phyloP scores from a whole-genome alignment of 495 filamentous ascomycete genomes.

The Lepraria neglecta region DNA sequence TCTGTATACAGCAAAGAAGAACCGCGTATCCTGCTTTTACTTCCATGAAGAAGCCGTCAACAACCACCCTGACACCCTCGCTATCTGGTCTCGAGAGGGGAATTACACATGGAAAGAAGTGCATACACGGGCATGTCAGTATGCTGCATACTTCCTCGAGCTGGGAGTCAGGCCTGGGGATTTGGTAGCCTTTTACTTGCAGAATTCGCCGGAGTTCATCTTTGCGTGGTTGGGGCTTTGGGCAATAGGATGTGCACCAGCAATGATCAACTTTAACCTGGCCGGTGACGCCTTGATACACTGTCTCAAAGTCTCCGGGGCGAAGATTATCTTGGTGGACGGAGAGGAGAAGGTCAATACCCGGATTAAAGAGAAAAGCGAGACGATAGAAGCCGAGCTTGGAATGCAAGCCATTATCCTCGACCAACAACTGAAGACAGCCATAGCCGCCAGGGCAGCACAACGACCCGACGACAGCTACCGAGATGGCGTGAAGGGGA shows the following conservation, averaged over 20 bases:
- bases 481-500: constrained; percentile 40
- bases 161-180: constrained; percentile 58
- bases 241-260: constrained; percentile 58
- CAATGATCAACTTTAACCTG: constrained; percentile 69
- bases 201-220: constrained; percentile 63
- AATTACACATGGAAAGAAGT: constrained; percentile 59
- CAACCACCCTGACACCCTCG: constrained; percentile 42
- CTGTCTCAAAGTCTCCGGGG: constrained; percentile 56
- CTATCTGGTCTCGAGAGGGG: constrained; percentile 61
- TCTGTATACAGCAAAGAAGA: constrained; percentile 37
- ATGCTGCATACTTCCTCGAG: constrained; percentile 57
- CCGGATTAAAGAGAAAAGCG: constrained; percentile 49
- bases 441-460: constrained; percentile 45
- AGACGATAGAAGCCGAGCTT: constrained; percentile 43
- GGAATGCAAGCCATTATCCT: constrained; percentile 51
- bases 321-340: constrained; percentile 60
- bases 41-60: constrained; percentile 52
- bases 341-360: constrained; percentile 48
- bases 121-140: constrained; percentile 51
- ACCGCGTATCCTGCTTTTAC: constrained; percentile 57
- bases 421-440: constrained; percentile 39
- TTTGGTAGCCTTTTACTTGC: constrained; percentile 62
- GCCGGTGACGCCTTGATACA: constrained; percentile 60
- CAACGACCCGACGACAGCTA: constrained; percentile 46
- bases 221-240: constrained; percentile 56